Evolutionary conservation across 495 filamentous ascomycete species (phyloP).

Genomic region (Oleoguttula mirabilis): DNA sequence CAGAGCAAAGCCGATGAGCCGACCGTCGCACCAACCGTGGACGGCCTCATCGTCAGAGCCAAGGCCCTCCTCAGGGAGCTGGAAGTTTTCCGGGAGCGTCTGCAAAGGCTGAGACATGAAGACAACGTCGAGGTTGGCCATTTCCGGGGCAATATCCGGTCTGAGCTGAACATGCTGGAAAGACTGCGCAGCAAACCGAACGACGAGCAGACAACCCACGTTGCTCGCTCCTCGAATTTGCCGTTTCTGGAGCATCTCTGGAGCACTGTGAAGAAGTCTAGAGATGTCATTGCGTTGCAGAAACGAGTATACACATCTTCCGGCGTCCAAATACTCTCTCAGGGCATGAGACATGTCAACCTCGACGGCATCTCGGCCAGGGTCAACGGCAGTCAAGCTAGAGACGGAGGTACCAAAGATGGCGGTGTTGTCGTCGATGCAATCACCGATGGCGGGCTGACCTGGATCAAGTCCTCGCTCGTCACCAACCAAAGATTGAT

Average conservation of each 20-base stretch:
- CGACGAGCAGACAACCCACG: slow-evolving; percentile 19
- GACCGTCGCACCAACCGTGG: no score
- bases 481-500: slow-evolving; percentile 27
- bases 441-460: slow-evolving; percentile 23
- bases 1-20: no score
- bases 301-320: slow-evolving; percentile 14
- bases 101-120: slow-evolving; percentile 14
- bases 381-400: not conserved
- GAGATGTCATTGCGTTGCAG: slow-evolving; percentile 23
- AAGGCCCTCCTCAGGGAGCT: slow-evolving; percentile 22
- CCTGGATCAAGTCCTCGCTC: slow-evolving; percentile 30
- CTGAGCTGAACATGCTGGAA: slow-evolving; percentile 23
- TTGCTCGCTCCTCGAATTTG: slow-evolving; percentile 28
- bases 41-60: slow-evolving; percentile 13
- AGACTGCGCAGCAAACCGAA: slow-evolving; percentile 13
- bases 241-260: slow-evolving; percentile 28
- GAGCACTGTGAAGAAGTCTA: slow-evolving; percentile 27
- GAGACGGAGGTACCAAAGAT: slow-evolving; percentile 4
- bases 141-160: slow-evolving; percentile 23
- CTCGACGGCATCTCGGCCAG: not conserved
- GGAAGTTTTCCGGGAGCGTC: slow-evolving; percentile 17
- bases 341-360: slow-evolving; percentile 4
- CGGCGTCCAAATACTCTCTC: slow-evolving; percentile 6
- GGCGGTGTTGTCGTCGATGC: slow-evolving; percentile 25
- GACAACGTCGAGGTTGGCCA: slow-evolving; percentile 22